Evolutionary conservation across 2,329 filamentous ascomycete genomes (phyloP), one percentile per base, ranked within the genome.

Genomic region (Botrytis fabae): DNA sequence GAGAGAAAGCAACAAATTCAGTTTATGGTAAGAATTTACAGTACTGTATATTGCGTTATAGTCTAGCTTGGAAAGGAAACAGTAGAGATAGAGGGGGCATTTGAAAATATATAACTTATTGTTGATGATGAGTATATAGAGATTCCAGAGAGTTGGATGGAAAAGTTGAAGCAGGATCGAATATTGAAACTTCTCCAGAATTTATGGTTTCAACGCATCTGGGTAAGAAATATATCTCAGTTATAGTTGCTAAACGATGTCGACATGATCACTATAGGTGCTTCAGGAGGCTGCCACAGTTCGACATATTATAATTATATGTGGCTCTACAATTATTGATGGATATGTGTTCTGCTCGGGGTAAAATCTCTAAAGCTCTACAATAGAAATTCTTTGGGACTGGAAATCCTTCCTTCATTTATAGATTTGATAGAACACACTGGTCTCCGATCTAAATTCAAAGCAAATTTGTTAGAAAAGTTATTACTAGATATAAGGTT

Each of bases 391-490:
- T 48, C 1, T 48, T 20, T 9, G 0, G 46, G 2, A 12, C 1
- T 25, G 9, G 22, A 48, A 22, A 48, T 9, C 12, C 4, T 48
- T 25, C 46, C 22, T 25, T 48, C 9, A 48, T 4, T 48, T 25
- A 0, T 48, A 0, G 0, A 48, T 0, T 0, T 25, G 5, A 48
- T 51, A 51, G 22, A 25, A 4, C 4, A 10, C 0, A 10, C 46
- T 51, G 22, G 10, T 14, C 1, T 51, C 46, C 46, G 1, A 51
- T 4, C 46, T 2, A 51, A 51, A 51, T 5, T 25, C 0, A 25
- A 2, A 51, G 46, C 9, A 2, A 51, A 5, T 12, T 5, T 6
- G 9, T 0, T 0, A 14, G 46, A 51, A 2, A 51, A 0, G 1
- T 25, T 51, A 10, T 51, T 22, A 4, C 2, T 46, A 7, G 0